Percentiles rank a stretch among this genome's conserved stretches.
phyloP scores from a whole-genome alignment of 495 filamentous ascomycete genomes.

The Astrothelium subdiscretum region DNA sequence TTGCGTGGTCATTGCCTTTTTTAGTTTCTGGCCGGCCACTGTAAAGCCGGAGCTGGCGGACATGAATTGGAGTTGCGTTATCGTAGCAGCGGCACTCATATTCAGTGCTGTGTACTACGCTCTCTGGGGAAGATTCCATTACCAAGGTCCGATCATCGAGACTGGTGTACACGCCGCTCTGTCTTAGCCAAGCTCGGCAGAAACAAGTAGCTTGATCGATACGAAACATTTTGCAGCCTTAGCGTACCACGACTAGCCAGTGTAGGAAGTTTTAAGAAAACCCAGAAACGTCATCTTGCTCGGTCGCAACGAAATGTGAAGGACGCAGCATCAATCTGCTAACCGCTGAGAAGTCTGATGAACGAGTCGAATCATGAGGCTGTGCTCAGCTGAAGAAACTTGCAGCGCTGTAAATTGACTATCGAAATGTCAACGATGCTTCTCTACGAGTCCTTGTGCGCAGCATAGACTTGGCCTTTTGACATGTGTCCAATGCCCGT shows the following conservation, averaged over 20 bases:
- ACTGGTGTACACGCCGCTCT: background rate
- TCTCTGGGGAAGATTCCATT: slow-evolving; percentile 31
- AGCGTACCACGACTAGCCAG: background rate
- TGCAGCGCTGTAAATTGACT: background rate
- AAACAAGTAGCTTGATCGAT: slow-evolving; percentile 1
- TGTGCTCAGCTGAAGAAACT: background rate
- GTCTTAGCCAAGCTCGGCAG: background rate
- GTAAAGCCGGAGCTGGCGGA: slow-evolving; percentile 12
- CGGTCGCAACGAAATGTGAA: background rate
- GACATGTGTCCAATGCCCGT: background rate
- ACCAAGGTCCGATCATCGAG: slow-evolving; percentile 17
- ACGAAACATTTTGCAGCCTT: background rate
- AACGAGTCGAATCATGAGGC: background rate
- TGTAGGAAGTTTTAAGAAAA: background rate
- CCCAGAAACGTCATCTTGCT: background rate
- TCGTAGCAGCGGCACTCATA: slow-evolving; percentile 16
- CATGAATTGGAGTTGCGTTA: slow-evolving; percentile 19
- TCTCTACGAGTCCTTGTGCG: background rate
- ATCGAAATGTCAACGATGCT: background rate
- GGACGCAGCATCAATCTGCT: background rate
- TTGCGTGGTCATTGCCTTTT: slow-evolving; percentile 19
- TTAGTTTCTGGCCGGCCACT: slow-evolving; percentile 13
- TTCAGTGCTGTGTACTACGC: slow-evolving; percentile 19
- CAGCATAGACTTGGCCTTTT: background rate
- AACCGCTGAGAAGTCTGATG: background rate